A percentile compares a stretch with the other conserved stretches of the same genome.
Conservation (phyloP, 495 filamentous ascomycete genomes). For the Peziza echinospora region DNA sequence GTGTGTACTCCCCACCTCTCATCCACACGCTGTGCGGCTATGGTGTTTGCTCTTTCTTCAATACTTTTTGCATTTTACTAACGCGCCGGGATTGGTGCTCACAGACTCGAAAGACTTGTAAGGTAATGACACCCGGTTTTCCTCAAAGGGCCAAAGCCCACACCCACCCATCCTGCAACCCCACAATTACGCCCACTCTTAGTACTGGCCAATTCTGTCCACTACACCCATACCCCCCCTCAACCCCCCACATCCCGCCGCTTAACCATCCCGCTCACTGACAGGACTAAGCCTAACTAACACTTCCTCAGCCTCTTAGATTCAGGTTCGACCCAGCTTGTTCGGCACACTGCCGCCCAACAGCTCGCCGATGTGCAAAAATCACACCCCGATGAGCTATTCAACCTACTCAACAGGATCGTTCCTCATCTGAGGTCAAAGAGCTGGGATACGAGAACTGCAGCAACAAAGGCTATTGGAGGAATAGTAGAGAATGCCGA, state of each 20-base stretch:
- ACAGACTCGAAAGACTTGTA: constrained; percentile 74
- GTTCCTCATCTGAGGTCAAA: constrained; percentile 80
- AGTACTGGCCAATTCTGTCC: too few relatives aligned
- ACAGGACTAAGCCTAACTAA: not conserved
- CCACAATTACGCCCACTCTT: too few relatives aligned
- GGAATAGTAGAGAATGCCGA: constrained; percentile 80
- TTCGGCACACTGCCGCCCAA: constrained; percentile 86
- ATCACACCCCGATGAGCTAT: constrained; percentile 87
- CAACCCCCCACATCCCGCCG: too few relatives aligned
- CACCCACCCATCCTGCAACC: too few relatives aligned
- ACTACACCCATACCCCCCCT: constrained; percentile 6
- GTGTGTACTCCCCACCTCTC: too few relatives aligned
- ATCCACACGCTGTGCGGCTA: too few relatives aligned
- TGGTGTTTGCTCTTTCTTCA: too few relatives aligned
- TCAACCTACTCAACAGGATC: constrained; percentile 89
- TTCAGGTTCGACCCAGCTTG: constrained; percentile 82
- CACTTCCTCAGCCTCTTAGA: constrained; percentile 50
- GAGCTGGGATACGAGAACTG: constrained; percentile 85
- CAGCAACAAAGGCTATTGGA: constrained; percentile 77
- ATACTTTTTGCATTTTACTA: too few relatives aligned
- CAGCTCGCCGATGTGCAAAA: constrained; percentile 96
- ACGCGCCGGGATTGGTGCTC: constrained; percentile 10
- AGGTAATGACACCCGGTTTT: constrained; percentile 50
- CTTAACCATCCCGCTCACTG: constrained; percentile 4
- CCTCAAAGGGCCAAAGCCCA: too few relatives aligned